Evolutionary conservation across 2,329 filamentous ascomycete species (phyloP).

Genomic region (Colletotrichum karsti): DNA sequence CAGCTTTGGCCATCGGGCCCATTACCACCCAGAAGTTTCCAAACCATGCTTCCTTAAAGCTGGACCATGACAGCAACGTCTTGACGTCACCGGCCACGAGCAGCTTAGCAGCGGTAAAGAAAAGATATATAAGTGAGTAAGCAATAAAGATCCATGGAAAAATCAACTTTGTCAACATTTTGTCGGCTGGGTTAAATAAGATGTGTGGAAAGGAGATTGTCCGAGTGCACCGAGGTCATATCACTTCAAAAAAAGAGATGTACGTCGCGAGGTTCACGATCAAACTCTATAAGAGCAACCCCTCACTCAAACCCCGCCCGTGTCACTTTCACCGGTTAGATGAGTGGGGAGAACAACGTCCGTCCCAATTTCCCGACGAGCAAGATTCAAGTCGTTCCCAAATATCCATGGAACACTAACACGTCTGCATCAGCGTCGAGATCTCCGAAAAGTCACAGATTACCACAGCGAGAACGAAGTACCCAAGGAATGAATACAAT

Average conservation of each 20-base stretch:
- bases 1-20: constrained; percentile 43
- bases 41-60: constrained; percentile 58
- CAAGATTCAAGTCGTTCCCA: too few species aligned
- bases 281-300: neutral
- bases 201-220: fast-evolving
- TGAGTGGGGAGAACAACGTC: too few species aligned
- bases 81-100: constrained; percentile 35
- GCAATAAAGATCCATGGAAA: constrained; percentile 54
- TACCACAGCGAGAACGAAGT: too few species aligned
- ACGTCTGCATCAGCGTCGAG: too few species aligned
- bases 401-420: too few species aligned
- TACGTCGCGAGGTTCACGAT: neutral
- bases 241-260: neutral
- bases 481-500: too few species aligned
- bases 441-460: too few species aligned
- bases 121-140: constrained; percentile 52
- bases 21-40: constrained; percentile 58
- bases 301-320: neutral
- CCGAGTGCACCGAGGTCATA: fast-evolving
- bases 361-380: too few species aligned
- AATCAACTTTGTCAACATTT: constrained; percentile 27
- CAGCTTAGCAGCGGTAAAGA: constrained; percentile 49
- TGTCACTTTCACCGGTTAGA: too few species aligned
- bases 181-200: neutral
- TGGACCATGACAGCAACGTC: constrained; percentile 40